phyloP scores from a whole-genome alignment of 2,329 filamentous ascomycete genomes.

The Paramyrothecium sp. region DNA sequence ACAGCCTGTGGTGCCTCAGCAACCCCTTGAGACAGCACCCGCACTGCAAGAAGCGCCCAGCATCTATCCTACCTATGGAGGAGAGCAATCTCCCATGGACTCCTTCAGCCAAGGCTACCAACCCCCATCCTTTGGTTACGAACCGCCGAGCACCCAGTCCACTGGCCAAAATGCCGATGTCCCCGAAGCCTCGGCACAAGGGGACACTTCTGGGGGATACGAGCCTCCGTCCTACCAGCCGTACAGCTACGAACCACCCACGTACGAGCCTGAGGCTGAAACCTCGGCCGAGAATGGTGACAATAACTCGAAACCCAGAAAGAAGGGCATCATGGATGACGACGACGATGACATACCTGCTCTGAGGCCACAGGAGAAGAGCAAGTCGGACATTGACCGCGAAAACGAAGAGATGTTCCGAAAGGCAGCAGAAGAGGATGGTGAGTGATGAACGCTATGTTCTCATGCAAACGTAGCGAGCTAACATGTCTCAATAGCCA shows the following conservation, averaged over 20 bases:
- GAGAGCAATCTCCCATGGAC: slow-evolving; percentile 11
- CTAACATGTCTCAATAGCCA: slow-evolving; percentile 41
- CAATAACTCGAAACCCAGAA: slow-evolving; percentile 60
- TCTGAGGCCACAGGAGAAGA: slow-evolving; percentile 52
- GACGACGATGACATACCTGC: slow-evolving; percentile 70
- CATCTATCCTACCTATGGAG: slow-evolving; percentile 11
- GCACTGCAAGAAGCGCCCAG: slow-evolving; percentile 21
- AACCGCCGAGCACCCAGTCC: slow-evolving; percentile 33
- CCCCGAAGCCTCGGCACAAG: slow-evolving; percentile 14
- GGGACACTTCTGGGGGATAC: slow-evolving; percentile 44
- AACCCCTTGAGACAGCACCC: slow-evolving; percentile 12
- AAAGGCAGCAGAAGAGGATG: slow-evolving; percentile 76
- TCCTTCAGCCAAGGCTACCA: slow-evolving; percentile 36
- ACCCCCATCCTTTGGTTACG: slow-evolving; percentile 49
- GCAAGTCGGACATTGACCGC: slow-evolving; percentile 66
- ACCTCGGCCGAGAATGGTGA: slow-evolving; percentile 38
- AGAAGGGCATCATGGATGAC: slow-evolving; percentile 79
- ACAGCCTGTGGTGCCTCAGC: slow-evolving; percentile 1
- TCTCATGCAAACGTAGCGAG: background rate
- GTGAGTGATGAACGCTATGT: slow-evolving; percentile 38
- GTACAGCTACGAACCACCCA: slow-evolving; percentile 56
- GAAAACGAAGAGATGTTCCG: slow-evolving; percentile 85
- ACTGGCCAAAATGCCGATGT: slow-evolving; percentile 6
- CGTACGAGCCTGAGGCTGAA: slow-evolving; percentile 51
- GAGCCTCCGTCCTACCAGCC: slow-evolving; percentile 63